Conservation (phyloP, 2,329 filamentous ascomycete species). For the Microdochium nivale region DNA sequence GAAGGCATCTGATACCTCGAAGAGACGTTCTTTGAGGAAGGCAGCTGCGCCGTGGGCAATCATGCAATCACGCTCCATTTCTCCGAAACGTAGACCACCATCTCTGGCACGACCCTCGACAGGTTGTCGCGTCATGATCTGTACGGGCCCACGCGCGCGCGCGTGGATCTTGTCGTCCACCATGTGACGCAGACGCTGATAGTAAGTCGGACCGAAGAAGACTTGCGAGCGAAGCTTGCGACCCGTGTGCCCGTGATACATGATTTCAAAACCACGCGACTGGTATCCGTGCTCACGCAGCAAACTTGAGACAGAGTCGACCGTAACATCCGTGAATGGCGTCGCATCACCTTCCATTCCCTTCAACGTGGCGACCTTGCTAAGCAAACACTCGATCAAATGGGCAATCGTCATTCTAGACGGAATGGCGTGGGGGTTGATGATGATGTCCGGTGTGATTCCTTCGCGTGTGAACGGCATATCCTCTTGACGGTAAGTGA, state of each 20-base stretch:
- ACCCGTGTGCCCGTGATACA: slow-evolving; percentile 98
- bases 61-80: slow-evolving; percentile 99
- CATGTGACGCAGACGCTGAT: slow-evolving; percentile 98
- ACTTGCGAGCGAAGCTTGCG: slow-evolving; percentile 89
- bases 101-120: slow-evolving; percentile 97
- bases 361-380: slow-evolving; percentile 88
- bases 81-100: slow-evolving; percentile 97
- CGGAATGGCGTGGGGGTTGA: slow-evolving; percentile 98
- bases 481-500: slow-evolving; percentile 94
- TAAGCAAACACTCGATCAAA: slow-evolving; percentile 97
- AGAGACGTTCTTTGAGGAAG: slow-evolving; percentile 94
- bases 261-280: slow-evolving; percentile 92
- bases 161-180: slow-evolving; percentile 99
- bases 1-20: slow-evolving; percentile 97
- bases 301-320: slow-evolving; percentile 82
- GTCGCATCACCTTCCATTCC: slow-evolving; percentile 96
- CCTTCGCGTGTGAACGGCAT: slow-evolving; percentile 97
- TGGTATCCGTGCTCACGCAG: slow-evolving; percentile 89
- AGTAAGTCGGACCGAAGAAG: slow-evolving; percentile 97
- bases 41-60: slow-evolving; percentile 97
- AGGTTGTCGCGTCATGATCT: slow-evolving; percentile 94
- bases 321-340: slow-evolving; percentile 94
- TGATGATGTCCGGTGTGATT: slow-evolving; percentile 89
- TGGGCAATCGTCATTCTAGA: slow-evolving; percentile 99
- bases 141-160: slow-evolving; percentile 90